These are phyloP conservation scores for Acrocalymma vagum DNA, from an alignment of 2,329 filamentous ascomycete genomes.

Conservation along the genomic window DNA sequence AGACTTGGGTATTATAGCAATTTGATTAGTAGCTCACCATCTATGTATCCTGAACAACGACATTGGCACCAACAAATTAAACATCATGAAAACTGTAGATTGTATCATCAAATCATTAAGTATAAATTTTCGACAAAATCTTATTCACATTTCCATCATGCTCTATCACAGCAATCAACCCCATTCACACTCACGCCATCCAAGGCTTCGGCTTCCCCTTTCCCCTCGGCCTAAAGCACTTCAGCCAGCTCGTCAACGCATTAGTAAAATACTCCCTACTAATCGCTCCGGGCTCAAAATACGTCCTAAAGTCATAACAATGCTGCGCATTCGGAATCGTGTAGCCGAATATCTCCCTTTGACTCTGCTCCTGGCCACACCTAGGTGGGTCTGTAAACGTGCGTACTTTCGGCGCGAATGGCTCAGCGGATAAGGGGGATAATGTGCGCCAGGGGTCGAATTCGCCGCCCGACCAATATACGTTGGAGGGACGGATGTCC, in stretches of 20 bases:
- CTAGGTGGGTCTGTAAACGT: slow-evolving; percentile 52
- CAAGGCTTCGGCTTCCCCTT: slow-evolving; percentile 10
- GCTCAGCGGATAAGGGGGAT: slow-evolving; percentile 52
- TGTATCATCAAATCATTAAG: too few species aligned
- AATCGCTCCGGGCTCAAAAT: slow-evolving; percentile 39
- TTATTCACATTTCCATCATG: too few species aligned
- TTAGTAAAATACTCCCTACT: slow-evolving; percentile 49
- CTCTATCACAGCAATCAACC: slow-evolving; percentile 39
- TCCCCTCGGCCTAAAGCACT: slow-evolving; percentile 48
- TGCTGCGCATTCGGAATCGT: slow-evolving; percentile 57
- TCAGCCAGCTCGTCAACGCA: slow-evolving; percentile 57
- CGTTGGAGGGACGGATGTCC: slow-evolving; percentile 60
- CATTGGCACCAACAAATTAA: too few species aligned
- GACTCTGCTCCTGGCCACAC: slow-evolving; percentile 49
- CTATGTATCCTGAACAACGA: too few species aligned
- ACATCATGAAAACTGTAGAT: too few species aligned
- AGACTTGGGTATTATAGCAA: too few species aligned
- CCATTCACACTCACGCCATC: slow-evolving; percentile 31
- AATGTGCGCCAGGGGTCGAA: slow-evolving; percentile 63
- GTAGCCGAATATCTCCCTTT: slow-evolving; percentile 58
- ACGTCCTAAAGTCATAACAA: slow-evolving; percentile 57
- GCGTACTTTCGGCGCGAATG: slow-evolving; percentile 50
- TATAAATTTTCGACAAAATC: too few species aligned
- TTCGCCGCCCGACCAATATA: slow-evolving; percentile 60
- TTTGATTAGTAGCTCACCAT: too few species aligned